A percentile compares a stretch with the other conserved stretches of the same genome.
Evolutionary conservation across 495 filamentous ascomycete species (phyloP).

Genomic region (Aspergillus steynii): DNA sequence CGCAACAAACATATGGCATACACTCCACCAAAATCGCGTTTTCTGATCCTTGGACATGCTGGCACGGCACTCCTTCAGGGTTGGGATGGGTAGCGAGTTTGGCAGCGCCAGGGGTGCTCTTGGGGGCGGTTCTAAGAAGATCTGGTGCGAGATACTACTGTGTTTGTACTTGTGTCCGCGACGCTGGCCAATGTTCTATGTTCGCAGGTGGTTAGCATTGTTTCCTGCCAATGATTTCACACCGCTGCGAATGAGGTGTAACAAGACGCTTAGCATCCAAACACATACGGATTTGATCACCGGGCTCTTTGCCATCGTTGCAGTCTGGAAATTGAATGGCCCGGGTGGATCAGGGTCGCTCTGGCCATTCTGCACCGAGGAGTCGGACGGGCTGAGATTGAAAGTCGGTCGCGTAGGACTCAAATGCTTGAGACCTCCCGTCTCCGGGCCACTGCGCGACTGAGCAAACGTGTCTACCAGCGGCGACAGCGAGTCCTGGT

Average conservation of each 20-base stretch:
- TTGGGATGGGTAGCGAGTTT: conserved; percentile 93
- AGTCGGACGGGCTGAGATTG: conserved; percentile 40
- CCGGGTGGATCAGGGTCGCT: conserved; percentile 41
- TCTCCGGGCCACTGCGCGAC: conserved; percentile 22
- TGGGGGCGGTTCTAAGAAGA: conserved; percentile 92
- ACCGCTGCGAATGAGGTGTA: not conserved
- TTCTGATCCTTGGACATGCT: conserved; percentile 88
- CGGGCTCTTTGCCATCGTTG: conserved; percentile 71
- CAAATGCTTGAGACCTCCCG: conserved; percentile 31
- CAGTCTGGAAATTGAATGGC: conserved; percentile 95
- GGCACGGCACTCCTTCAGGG: conserved; percentile 75
- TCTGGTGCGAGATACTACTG: conserved; percentile 92
- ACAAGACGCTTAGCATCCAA: conserved; percentile 1
- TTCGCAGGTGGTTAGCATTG: conserved; percentile 14
- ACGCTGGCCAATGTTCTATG: conserved; percentile 79
- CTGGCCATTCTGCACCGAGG: conserved; percentile 39
- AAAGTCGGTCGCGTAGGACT: conserved; percentile 45
- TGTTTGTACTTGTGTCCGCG: conserved; percentile 98
- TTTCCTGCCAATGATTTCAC: not conserved
- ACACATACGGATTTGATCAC: conserved; percentile 74
- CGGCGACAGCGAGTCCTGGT: conserved; percentile 66
- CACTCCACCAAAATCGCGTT: conserved; percentile 81
- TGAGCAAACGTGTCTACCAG: conserved; percentile 52
- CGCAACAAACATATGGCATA: conserved; percentile 80
- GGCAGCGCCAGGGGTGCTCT: conserved; percentile 85